Evolutionary conservation across 2,329 filamentous ascomycete species (phyloP).

Genomic region (Alternaria gansuensis): DNA sequence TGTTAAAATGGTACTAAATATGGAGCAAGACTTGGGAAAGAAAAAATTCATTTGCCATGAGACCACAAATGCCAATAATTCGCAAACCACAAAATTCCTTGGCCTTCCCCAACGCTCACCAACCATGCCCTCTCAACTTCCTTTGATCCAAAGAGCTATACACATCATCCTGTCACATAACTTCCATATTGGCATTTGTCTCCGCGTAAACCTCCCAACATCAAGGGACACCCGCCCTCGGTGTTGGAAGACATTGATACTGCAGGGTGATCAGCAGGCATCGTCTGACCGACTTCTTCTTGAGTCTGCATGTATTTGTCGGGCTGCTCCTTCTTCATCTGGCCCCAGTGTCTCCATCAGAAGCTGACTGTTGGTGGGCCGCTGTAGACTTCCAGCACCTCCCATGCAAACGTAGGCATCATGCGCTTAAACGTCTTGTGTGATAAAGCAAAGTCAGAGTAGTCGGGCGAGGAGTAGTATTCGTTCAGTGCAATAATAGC

Average conservation of each 20-base stretch:
- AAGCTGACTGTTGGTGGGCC: conserved; percentile 69
- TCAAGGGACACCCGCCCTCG: conserved; percentile 23
- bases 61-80: background rate
- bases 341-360: conserved; percentile 73
- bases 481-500: conserved; percentile 70
- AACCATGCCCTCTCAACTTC: background rate
- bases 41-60: background rate
- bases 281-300: conserved; percentile 20
- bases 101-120: background rate
- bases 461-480: conserved; percentile 69
- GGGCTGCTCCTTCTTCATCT: conserved; percentile 63
- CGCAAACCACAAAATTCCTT: background rate
- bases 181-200: background rate
- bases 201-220: conserved; percentile 10
- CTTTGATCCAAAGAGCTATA: background rate
- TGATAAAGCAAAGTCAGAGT: conserved; percentile 69
- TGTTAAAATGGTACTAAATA: background rate
- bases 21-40: background rate
- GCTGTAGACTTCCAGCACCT: conserved; percentile 73
- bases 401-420: conserved; percentile 78
- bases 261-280: conserved; percentile 22
- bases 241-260: conserved; percentile 4
- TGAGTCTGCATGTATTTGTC: conserved; percentile 26
- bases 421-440: conserved; percentile 77
- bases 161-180: background rate